Percentiles rank a stretch among this genome's conserved stretches.
These are phyloP conservation scores for Gymnopilus dilepis DNA, from an alignment of 768 basidiomycete genomes.

Conservation along the genomic window DNA sequence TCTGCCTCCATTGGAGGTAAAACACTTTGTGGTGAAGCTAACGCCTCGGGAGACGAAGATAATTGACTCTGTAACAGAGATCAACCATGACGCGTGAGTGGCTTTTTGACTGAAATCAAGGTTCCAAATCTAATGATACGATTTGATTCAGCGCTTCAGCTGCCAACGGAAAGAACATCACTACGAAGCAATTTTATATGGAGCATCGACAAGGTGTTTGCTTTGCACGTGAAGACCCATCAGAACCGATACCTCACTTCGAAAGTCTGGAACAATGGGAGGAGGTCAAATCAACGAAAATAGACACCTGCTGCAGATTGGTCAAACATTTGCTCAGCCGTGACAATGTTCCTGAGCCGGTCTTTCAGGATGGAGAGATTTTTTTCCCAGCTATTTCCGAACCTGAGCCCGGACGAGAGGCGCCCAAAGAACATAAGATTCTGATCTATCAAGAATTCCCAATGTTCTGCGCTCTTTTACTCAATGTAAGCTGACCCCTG, in stretches of 20 bases:
- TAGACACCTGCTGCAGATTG: not conserved
- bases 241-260: not conserved
- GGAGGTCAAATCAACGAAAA: not conserved
- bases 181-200: conserved; percentile 23
- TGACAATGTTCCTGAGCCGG: not conserved
- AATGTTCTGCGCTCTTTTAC: not conserved
- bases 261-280: not conserved
- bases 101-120: not conserved
- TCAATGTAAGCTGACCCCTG: not conserved
- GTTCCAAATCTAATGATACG: not conserved
- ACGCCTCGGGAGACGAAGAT: conserved; percentile 26
- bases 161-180: conserved; percentile 13
- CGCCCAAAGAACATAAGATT: not conserved
- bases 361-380: not conserved
- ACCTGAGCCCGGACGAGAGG: not conserved
- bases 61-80: conserved; percentile 15
- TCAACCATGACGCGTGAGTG: conserved; percentile 24
- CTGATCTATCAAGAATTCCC: not conserved
- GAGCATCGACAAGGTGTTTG: not conserved
- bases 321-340: not conserved
- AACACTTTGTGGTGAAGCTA: conserved; percentile 15
- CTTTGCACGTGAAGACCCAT: too few relatives aligned
- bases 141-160: conserved; percentile 15
- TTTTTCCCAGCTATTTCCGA: not conserved
- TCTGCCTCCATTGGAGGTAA: conserved; percentile 17